Evolutionary conservation across 495 filamentous ascomycete genomes (phyloP).

Genomic region (Trichoderma virens): DNA sequence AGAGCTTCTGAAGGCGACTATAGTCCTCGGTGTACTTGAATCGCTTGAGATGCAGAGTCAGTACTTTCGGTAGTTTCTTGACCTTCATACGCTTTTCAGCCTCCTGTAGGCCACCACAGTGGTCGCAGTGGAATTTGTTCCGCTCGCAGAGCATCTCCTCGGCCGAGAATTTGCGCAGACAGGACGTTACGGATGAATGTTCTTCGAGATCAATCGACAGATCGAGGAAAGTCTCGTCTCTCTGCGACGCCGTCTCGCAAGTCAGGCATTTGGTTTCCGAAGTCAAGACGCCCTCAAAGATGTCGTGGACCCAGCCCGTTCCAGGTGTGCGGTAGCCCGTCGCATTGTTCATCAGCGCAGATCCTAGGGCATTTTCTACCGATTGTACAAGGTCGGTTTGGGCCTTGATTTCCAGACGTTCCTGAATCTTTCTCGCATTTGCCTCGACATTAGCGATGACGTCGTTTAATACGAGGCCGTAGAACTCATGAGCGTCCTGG

Average conservation of each 20-base stretch:
- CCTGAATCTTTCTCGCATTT: conserved; percentile 53
- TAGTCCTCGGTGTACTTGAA: conserved; percentile 98
- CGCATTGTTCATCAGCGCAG: conserved; percentile 30
- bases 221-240: conserved; percentile 92
- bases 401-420: conserved; percentile 35
- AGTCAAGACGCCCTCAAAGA: conserved; percentile 90
- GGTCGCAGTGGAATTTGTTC: conserved; percentile 98
- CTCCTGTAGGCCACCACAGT: conserved; percentile 93
- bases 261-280: conserved; percentile 96
- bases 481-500: conserved; percentile 96
- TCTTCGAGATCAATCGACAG: conserved; percentile 93
- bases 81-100: conserved; percentile 99
- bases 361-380: conserved; percentile 34
- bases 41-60: conserved; percentile 87
- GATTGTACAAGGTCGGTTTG: conserved; percentile 26
- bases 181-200: conserved; percentile 93
- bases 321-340: conserved; percentile 33
- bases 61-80: conserved; percentile 82
- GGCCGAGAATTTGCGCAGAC: conserved; percentile 88
- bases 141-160: conserved; percentile 98
- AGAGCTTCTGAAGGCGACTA: conserved; percentile 88
- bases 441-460: conserved; percentile 90
- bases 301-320: conserved; percentile 90
- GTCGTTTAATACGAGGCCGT: conserved; percentile 91
- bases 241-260: conserved; percentile 89